A percentile compares a stretch with the other conserved stretches of the same genome.
Evolutionary conservation across 805 yeast species (phyloP).

Genomic region (Ogataea trehaloabstinens): DNA sequence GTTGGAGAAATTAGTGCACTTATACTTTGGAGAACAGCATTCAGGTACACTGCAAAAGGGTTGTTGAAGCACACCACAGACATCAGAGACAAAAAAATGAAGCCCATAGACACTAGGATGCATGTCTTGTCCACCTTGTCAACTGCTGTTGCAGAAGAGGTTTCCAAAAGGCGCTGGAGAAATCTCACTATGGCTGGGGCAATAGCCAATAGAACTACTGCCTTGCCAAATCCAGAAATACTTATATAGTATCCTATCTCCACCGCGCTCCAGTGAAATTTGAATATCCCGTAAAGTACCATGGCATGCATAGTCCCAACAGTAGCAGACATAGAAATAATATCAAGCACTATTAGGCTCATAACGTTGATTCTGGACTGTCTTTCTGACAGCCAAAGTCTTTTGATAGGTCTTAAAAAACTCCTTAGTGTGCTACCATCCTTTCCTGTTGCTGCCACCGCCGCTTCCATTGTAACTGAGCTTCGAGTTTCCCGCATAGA

Average conservation of each 20-base stretch:
- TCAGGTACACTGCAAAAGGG: conserved; percentile 11
- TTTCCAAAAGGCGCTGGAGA: conserved; percentile 20
- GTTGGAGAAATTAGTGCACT: conserved; percentile 52
- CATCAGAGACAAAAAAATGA: background rate
- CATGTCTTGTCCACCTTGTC: background rate
- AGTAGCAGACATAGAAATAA: conserved; percentile 35
- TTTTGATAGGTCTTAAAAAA: background rate
- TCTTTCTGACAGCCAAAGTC: background rate
- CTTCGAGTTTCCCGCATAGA: background rate
- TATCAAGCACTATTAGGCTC: conserved; percentile 42
- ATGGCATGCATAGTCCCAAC: conserved; percentile 37
- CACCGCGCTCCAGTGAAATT: conserved; percentile 48
- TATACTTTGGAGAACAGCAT: conserved; percentile 20
- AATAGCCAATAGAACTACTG: conserved; percentile 42
- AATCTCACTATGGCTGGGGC: conserved; percentile 42
- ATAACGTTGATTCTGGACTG: conserved; percentile 31
- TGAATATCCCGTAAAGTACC: conserved; percentile 47
- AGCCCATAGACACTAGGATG: background rate
- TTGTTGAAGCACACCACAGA: background rate
- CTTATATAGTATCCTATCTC: conserved; percentile 56
- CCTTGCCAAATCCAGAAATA: conserved; percentile 44
- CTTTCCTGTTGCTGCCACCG: background rate
- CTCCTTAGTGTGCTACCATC: background rate
- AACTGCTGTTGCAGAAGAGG: background rate
- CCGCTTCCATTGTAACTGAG: background rate